phyloP scores from a whole-genome alignment of 2,329 filamentous ascomycete genomes.

The Nothomitra cinnamomea region DNA sequence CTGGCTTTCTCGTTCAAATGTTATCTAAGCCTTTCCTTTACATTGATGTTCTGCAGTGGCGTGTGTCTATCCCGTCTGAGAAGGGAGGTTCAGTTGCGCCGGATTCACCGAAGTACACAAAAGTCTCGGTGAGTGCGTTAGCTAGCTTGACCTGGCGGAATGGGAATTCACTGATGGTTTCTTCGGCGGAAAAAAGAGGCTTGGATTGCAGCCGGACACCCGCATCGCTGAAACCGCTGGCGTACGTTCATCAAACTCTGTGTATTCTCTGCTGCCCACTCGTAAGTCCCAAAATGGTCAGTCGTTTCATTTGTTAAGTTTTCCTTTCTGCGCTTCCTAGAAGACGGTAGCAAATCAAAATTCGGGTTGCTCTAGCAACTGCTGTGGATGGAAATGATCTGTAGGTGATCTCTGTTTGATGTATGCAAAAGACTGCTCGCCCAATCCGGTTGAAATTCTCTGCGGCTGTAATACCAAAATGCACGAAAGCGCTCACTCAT shows the following conservation, averaged over 20 bases:
- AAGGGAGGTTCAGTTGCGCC: neutral
- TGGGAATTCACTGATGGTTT: constrained; percentile 4
- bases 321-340: neutral
- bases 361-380: neutral
- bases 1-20: constrained; percentile 1
- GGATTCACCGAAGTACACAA: neutral
- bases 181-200: neutral
- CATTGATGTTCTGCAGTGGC: constrained; percentile 4
- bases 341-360: neutral
- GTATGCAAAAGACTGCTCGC: neutral
- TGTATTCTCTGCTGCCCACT: constrained; percentile 1
- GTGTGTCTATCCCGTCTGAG: neutral
- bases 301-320: neutral
- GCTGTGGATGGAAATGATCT: neutral
- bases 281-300: constrained; percentile 3
- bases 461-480: too few species aligned
- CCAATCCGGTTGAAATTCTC: too few species aligned
- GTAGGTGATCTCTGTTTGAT: neutral
- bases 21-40: constrained; percentile 3
- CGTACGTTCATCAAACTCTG: constrained; percentile 1
- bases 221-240: neutral
- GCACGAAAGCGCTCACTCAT: too few species aligned
- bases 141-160: constrained; percentile 3
- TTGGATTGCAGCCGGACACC: neutral
- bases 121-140: constrained; percentile 3